Conservation (phyloP, 1,284 basidiomycete genomes). For the Trametes sp. region DNA sequence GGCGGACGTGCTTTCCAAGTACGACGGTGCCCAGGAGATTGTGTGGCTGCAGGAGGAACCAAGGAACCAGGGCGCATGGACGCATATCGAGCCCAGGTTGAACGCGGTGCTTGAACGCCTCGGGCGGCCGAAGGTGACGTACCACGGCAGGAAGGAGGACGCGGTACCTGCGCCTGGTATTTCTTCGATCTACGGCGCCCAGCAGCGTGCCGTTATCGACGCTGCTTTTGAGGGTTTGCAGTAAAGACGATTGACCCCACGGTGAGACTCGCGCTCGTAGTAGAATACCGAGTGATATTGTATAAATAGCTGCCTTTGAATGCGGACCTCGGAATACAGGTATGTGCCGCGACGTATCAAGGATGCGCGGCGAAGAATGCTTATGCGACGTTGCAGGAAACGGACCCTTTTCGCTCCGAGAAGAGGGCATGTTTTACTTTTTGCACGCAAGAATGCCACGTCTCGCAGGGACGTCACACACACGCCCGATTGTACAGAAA, state of each 20-base stretch:
- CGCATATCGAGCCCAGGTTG: constrained; percentile 69
- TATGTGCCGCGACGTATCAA: not conserved
- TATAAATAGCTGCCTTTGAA: constrained; percentile 3
- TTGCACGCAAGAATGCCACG: constrained; percentile 7
- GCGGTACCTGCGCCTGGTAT: constrained; percentile 83
- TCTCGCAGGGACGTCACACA: constrained; percentile 18
- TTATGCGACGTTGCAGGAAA: not conserved
- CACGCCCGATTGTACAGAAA: not conserved
- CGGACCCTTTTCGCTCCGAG: not conserved
- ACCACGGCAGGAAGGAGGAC: constrained; percentile 74
- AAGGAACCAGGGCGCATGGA: constrained; percentile 84
- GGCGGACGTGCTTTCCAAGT: constrained; percentile 53
- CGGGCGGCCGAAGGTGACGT: constrained; percentile 48
- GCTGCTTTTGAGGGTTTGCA: constrained; percentile 55
- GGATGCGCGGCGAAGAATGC: not conserved
- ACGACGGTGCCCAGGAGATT: constrained; percentile 53
- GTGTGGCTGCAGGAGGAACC: constrained; percentile 89
- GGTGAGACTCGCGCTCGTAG: not conserved
- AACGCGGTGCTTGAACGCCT: constrained; percentile 56
- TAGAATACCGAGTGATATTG: not conserved
- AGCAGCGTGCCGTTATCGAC: constrained; percentile 68
- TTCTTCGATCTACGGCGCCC: constrained; percentile 69
- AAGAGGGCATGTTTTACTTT: not conserved
- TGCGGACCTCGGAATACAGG: not conserved
- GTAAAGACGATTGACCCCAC: not conserved